Evolutionary conservation across 345 rosid genomes (phyloP).

Genomic region (Corchorus olitorius): DNA sequence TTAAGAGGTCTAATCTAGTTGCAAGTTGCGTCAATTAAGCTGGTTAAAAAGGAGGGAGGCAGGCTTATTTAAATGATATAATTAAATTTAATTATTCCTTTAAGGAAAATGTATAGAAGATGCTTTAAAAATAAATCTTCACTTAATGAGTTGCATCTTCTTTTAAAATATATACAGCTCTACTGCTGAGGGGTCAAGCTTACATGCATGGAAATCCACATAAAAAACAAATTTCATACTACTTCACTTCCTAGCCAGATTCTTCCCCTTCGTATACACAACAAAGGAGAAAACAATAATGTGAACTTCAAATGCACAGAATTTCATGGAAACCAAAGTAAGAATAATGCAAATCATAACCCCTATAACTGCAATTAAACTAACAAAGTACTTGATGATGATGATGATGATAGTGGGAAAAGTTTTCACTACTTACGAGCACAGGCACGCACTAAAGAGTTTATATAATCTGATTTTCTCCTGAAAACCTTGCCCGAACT

Average conservation of each 20-base stretch:
- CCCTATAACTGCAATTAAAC: background rate
- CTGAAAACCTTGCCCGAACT: conserved; percentile 64
- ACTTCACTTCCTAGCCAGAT: conserved; percentile 14
- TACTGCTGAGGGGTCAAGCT: background rate
- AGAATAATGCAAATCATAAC: background rate
- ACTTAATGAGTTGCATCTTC: conserved; percentile 7
- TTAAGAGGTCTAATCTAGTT: background rate
- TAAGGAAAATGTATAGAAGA: background rate
- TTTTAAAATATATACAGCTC: conserved; percentile 1
- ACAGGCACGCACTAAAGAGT: conserved; percentile 78
- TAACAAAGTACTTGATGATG: background rate
- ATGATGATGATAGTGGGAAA: background rate
- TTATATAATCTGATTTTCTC: conserved; percentile 78
- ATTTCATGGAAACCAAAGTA: conserved; percentile 6
- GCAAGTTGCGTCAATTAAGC: conserved; percentile 4
- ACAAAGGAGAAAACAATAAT: background rate
- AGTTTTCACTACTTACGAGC: conserved; percentile 66
- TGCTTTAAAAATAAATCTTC: conserved; percentile 1
- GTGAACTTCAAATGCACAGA: background rate
- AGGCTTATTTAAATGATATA: background rate
- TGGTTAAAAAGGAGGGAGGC: background rate
- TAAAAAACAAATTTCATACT: background rate
- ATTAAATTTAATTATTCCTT: background rate
- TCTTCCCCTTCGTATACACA: background rate
- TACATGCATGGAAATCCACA: background rate